Percentiles rank a stretch among this genome's conserved stretches.
Evolutionary conservation across 1,139 yeast species (phyloP).

Genomic region (Hemisphaericaspora xylanilytica): DNA sequence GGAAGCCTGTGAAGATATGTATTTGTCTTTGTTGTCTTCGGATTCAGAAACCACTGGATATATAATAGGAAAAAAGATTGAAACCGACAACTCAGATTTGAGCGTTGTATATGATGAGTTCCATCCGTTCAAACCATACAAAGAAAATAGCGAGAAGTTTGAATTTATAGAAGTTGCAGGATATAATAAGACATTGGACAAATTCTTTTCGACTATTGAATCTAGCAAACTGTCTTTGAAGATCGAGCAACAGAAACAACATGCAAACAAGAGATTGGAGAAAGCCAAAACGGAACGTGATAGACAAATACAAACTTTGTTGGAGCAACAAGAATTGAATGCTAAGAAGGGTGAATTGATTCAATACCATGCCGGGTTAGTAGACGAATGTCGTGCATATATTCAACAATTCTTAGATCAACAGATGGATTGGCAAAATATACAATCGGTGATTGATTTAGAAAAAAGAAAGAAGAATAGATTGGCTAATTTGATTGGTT

Average conservation of each 20-base stretch:
- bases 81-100: slow-evolving; percentile 35
- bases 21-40: slow-evolving; percentile 21
- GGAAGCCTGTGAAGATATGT: slow-evolving; percentile 46
- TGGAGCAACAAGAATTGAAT: slow-evolving; percentile 62
- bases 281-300: slow-evolving; percentile 74
- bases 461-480: slow-evolving; percentile 68
- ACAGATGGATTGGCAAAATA: slow-evolving; percentile 94
- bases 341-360: slow-evolving; percentile 71
- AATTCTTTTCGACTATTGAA: slow-evolving; percentile 80
- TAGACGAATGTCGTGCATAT: slow-evolving; percentile 68
- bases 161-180: slow-evolving; percentile 48
- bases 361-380: slow-evolving; percentile 64
- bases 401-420: slow-evolving; percentile 69
- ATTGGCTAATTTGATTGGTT: slow-evolving; percentile 58
- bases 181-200: slow-evolving; percentile 79
- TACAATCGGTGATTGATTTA: slow-evolving; percentile 67
- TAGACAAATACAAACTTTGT: slow-evolving; percentile 65
- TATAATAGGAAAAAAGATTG: slow-evolving; percentile 63
- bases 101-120: slow-evolving; percentile 69
- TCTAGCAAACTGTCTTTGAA: slow-evolving; percentile 57
- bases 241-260: slow-evolving; percentile 72
- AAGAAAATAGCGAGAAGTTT: slow-evolving; percentile 31
- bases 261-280: slow-evolving; percentile 70
- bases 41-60: slow-evolving; percentile 49
- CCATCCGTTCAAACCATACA: slow-evolving; percentile 74